These are phyloP conservation scores for Colletotrichum sansevieriae DNA, from an alignment of 2,329 filamentous ascomycete species.

Conservation along the genomic window DNA sequence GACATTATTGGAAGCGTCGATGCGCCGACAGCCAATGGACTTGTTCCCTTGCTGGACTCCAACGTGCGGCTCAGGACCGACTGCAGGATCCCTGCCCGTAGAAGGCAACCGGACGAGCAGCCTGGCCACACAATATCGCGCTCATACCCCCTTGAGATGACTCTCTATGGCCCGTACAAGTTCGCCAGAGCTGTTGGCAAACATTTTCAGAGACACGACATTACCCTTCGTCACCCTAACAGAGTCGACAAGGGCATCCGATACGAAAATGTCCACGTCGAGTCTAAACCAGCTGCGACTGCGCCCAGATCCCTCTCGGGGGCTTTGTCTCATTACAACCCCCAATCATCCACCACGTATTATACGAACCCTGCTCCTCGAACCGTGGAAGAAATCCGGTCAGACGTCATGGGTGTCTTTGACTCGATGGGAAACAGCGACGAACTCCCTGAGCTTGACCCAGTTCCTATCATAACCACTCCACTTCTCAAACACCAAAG, in stretches of 20 bases:
- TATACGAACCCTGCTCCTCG: conserved; percentile 58
- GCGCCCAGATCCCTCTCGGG: conserved; percentile 45
- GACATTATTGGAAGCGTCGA: conserved; percentile 84
- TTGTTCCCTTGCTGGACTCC: conserved; percentile 81
- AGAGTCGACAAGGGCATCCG: conserved; percentile 74
- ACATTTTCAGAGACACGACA: conserved; percentile 73
- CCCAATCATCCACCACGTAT: conserved; percentile 34
- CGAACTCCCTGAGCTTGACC: conserved; percentile 80
- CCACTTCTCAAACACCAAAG: conserved; percentile 87
- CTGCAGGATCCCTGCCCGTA: conserved; percentile 77
- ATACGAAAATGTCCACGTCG: conserved; percentile 82
- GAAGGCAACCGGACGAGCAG: conserved; percentile 72
- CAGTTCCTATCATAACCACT: conserved; percentile 72
- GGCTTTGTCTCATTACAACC: conserved; percentile 35
- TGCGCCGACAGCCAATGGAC: conserved; percentile 71
- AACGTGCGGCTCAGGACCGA: conserved; percentile 76
- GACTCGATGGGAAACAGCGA: conserved; percentile 84
- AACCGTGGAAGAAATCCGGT: conserved; percentile 87
- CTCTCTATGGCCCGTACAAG: conserved; percentile 82
- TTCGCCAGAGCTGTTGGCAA: conserved; percentile 75
- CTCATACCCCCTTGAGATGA: conserved; percentile 75
- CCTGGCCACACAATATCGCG: conserved; percentile 73
- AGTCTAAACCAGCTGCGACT: conserved; percentile 57
- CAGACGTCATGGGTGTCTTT: conserved; percentile 88
- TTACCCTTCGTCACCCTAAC: conserved; percentile 69